Evolutionary conservation across 345 rosid species (phyloP), one percentile per base, ranked within the genome.

Genomic region (Gossypium longicalyx): DNA sequence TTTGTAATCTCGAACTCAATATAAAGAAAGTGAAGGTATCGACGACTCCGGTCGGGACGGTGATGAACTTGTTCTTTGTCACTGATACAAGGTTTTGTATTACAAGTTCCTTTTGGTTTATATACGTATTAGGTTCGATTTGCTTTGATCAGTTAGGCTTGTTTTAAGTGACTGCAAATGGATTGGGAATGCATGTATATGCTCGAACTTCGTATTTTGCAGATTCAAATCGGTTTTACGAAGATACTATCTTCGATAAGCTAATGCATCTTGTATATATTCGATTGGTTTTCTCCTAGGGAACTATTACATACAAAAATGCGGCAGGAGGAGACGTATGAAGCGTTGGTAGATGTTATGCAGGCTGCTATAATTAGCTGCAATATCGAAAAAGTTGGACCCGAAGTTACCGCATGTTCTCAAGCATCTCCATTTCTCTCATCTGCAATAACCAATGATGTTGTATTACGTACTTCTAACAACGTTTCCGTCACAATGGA

Each of bases 1-100:
- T 95, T 27, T 91, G 85, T 77, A 91, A 88, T 80, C 90, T 87
- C 44, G 99, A 95, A 87, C 96, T 95, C 78, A 83, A 80, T 64
- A 89, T 95, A 78, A 87, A 88, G 88, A 95, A 89, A 82, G 97
- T 94, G 74, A 92, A 94, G 89, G 91, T 94, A 72, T 91, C 99
- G 9, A 94, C 99, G 12, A 94, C 98, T 2, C 98, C 99, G 48
- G 97, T 93, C 76, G 99, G 91, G 62, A 91, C 79, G 75, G 97
- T 93, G 73, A 85, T 95, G 91, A 98, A 90, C 88, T 85, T 95
- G 48, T 93, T 95, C 89, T 95, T 95, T 77, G 51, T 95, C 71
- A 93, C 97, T 17, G 99, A 95, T 80, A 86, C 88, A 77, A 93
- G 99, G 99, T 94, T 34, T 34, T 34, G 41, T 34, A 5, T 34